Conservation (phyloP, 768 basidiomycete genomes). For the Neoboletus magnificus region DNA sequence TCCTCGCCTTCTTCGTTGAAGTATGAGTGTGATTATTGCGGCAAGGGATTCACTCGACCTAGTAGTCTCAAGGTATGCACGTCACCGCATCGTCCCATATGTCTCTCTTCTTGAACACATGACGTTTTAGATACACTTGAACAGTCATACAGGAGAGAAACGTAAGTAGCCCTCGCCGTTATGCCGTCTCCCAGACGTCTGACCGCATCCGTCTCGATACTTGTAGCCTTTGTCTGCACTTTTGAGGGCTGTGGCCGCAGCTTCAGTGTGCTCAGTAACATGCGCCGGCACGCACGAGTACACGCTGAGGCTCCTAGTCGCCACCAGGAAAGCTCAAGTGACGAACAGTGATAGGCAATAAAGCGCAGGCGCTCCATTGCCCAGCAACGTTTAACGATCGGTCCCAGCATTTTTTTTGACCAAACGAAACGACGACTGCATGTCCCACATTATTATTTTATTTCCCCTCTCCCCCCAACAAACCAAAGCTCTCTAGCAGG, state of each 20-base stretch:
- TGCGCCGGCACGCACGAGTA: slow-evolving; percentile 80
- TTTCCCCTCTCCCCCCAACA: not conserved
- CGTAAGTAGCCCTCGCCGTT: slow-evolving; percentile 45
- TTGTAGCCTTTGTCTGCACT: slow-evolving; percentile 70
- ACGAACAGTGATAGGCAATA: slow-evolving; percentile 43
- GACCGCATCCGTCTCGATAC: slow-evolving; percentile 1
- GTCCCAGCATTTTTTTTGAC: not conserved
- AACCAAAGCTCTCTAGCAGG: not conserved
- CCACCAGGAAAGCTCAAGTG: slow-evolving; percentile 41
- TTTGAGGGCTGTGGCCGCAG: slow-evolving; percentile 72
- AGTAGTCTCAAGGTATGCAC: slow-evolving; percentile 71
- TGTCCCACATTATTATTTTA: not conserved
- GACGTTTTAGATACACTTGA: slow-evolving; percentile 64
- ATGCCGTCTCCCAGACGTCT: slow-evolving; percentile 8
- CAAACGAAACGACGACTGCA: not conserved
- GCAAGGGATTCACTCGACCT: slow-evolving; percentile 78
- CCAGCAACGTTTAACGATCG: slow-evolving; percentile 7
- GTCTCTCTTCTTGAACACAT: slow-evolving; percentile 4
- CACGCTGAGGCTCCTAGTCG: slow-evolving; percentile 41
- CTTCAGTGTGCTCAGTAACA: slow-evolving; percentile 86
- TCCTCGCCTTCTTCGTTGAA: slow-evolving; percentile 41
- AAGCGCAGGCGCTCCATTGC: slow-evolving; percentile 16
- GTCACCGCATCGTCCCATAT: not conserved
- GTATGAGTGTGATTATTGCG: slow-evolving; percentile 77
- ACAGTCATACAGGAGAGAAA: slow-evolving; percentile 83